Evolutionary conservation across 2,329 filamentous ascomycete species (phyloP).

Genomic region (Fusarium tanahbumbuense): DNA sequence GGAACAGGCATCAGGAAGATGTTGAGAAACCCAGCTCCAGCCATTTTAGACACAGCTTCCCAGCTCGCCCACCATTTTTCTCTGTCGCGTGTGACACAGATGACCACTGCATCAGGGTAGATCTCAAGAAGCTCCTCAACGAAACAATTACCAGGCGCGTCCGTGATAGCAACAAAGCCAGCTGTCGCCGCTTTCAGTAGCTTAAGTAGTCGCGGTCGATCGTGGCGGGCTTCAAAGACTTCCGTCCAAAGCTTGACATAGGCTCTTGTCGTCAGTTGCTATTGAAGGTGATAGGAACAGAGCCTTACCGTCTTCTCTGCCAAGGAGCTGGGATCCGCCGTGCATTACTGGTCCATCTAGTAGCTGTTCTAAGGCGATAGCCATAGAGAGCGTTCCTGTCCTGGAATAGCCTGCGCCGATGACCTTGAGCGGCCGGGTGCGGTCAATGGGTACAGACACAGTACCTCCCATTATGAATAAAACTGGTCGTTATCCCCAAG

Average conservation of each 20-base stretch:
- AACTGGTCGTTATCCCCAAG: rapidly evolving
- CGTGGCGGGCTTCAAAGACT: background rate
- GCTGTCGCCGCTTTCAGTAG: background rate
- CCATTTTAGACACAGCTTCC: background rate
- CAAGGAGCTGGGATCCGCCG: background rate
- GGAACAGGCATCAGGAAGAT: background rate
- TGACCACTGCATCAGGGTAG: background rate
- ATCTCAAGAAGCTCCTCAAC: background rate
- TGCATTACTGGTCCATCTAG: background rate
- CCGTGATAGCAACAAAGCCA: background rate
- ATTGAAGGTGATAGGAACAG: rapidly evolving
- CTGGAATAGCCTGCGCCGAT: background rate
- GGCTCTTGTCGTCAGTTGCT: background rate
- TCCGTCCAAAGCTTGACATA: background rate
- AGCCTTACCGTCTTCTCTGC: background rate
- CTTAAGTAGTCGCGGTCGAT: background rate
- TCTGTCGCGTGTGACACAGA: background rate
- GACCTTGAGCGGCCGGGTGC: background rate
- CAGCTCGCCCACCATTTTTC: background rate
- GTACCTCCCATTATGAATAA: background rate
- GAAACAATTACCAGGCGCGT: background rate
- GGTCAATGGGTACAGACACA: background rate
- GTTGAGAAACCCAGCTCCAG: background rate
- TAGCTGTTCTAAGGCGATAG: background rate
- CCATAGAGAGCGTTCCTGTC: background rate